Evolutionary conservation across 1,284 basidiomycete species (phyloP), one percentile per base, ranked within the genome.

Genomic region (Schizophyllum amplum): DNA sequence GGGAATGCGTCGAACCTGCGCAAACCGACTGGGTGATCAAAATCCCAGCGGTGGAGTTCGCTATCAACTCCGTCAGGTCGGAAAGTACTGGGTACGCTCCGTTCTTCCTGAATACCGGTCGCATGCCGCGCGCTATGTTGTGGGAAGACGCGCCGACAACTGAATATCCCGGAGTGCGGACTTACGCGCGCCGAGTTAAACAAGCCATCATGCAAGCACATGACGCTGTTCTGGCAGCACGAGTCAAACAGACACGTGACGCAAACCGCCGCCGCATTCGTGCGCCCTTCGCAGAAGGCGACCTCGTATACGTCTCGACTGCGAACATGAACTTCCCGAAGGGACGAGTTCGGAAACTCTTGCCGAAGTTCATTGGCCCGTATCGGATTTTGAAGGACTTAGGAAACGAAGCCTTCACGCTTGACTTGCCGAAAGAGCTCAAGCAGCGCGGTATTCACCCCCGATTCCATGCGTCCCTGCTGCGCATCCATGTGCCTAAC

Each of bases 271-370:
- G 54, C 21, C 27, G 58, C 5, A 55, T 55, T 13, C 21, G 27
- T 1, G 55, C 27, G 15, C 5, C 1, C 0, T 60, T 62, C 22
- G 49, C 24, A n/a, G 33, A 46, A 5, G 56, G 52, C 11, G 60
- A 62, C 24, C 53, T 60, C 17, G 60, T 62, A 1, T 62, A 62
- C 47, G 25, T 61, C 1, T 56, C 56, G 53, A 69, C 68, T 55
- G 68, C 66, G 5, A 64, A 70, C 11, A 65, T 70, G 46, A 17
- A 20, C 52, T 56, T 59, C 1, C 63, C 70, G 6, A 26, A 64
- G 50, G 24, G 49, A 1, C 52, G 54, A 9, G 27, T 56, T 2
- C 5, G 59, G 1, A 60, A 60, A 23, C 52, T 60, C 22, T 33
- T 56, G 1, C 57, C 57, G 1, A 60, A 60, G 24, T 60, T 24